Base-by-base conservation (phyloP, 2,329 filamentous ascomycete species). In the Sarocladium oryzae region DNA sequence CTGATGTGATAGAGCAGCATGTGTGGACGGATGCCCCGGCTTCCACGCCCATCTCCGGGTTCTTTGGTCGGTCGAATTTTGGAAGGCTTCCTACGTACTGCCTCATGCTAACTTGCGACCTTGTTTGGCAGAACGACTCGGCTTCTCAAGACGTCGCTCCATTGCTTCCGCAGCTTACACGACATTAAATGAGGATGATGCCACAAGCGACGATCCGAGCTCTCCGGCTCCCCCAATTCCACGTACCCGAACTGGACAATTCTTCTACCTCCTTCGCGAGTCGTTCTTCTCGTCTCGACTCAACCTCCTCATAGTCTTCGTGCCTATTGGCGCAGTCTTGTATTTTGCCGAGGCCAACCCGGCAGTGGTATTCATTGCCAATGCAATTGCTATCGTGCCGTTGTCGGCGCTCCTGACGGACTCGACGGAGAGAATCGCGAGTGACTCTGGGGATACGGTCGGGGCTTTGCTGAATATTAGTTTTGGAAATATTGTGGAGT, bases 221-320 rank as follows among this genome's bases (percentile, higher is more conserved):
- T 37, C 33, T 4, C 33, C 46, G 21, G 21, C 20, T 4, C 33
- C 46, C 10, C 26, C n/a, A 4, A 37, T 49, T 18, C 46, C 46
- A 4, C 7, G 13, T 3, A 18, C 46, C 7, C 46, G 46, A 3
- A 49, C 46, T 32, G 46, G 46, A 8, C 46, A 49, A 20, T 49
- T 49, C 46, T 37, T 49, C 32, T 49, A 36, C 16, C 30, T 49
- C 33, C 30, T 49, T 5, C 46, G 46, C 32, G 46, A 49, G 46
- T 66, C 61, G 20, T 36, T 69, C 9, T 58, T 61, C 21, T 61
- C 60, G 0, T 67, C 66, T 59, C 82, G 77, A 71, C 66, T 88
- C 65, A 88, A 88, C 58, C 57, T 82, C 43, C 68, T 88, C 45
- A 72, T 88, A 49, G 64, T 88, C 33, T 88, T 88, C 58, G 83